Conservation (phyloP, 176 grass and related monocot genomes). For the Melocanna baccifera region DNA sequence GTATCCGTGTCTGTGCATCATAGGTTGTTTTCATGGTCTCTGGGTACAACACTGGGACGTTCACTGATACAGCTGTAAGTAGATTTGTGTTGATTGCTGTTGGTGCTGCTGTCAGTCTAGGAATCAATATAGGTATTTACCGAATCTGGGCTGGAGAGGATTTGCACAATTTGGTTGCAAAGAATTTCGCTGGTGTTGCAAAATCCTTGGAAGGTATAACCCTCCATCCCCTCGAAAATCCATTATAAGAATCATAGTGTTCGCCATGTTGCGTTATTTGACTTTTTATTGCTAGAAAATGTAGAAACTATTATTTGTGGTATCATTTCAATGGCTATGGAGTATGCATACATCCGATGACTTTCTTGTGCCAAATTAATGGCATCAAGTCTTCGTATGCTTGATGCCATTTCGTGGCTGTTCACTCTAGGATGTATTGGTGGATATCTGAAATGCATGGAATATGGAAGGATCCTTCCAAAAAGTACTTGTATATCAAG, state of each 20-base stretch:
- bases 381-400: background rate
- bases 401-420: background rate
- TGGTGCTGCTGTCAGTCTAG: slow-evolving; percentile 74
- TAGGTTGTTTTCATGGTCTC: slow-evolving; percentile 52
- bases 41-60: slow-evolving; percentile 72
- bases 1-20: too few relatives aligned
- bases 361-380: slow-evolving; percentile 25
- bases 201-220: slow-evolving; percentile 93
- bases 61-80: slow-evolving; percentile 62
- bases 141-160: slow-evolving; percentile 96
- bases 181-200: slow-evolving; percentile 80
- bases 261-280: slow-evolving; percentile 5
- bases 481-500: slow-evolving; percentile 97
- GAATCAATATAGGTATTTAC: slow-evolving; percentile 89
- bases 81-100: slow-evolving; percentile 85
- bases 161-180: slow-evolving; percentile 83
- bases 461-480: slow-evolving; percentile 92
- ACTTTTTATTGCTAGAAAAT: background rate
- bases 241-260: background rate
- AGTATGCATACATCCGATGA: background rate
- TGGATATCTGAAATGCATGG: slow-evolving; percentile 85
- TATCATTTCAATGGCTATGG: background rate
- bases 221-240: background rate
- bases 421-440: slow-evolving; percentile 72
- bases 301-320: background rate